phyloP scores from a whole-genome alignment of 2,329 filamentous ascomycete species.

The Diplodia scrobiculata region DNA sequence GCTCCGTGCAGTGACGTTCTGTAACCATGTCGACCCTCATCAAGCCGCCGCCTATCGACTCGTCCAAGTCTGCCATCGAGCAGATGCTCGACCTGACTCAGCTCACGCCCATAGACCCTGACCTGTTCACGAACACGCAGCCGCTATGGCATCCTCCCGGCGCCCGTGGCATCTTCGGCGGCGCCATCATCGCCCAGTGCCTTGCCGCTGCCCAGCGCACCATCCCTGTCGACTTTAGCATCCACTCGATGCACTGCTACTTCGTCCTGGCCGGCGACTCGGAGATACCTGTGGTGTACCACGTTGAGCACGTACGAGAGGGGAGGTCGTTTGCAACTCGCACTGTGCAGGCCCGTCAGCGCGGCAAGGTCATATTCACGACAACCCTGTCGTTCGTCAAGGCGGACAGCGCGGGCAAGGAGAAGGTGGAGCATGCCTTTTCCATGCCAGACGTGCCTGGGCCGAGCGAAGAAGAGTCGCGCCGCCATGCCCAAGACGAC shows the following conservation, averaged over 20 bases:
- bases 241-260: slow-evolving; percentile 99
- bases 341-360: slow-evolving; percentile 92
- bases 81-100: slow-evolving; percentile 86
- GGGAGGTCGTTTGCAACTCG: slow-evolving; percentile 87
- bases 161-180: slow-evolving; percentile 90
- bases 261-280: slow-evolving; percentile 89
- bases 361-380: slow-evolving; percentile 88
- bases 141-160: slow-evolving; percentile 89
- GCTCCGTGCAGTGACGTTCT: background rate
- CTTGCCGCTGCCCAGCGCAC: slow-evolving; percentile 86
- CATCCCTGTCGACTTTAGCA: slow-evolving; percentile 74
- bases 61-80: slow-evolving; percentile 77
- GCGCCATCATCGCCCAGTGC: slow-evolving; percentile 88
- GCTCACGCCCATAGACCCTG: slow-evolving; percentile 72
- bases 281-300: slow-evolving; percentile 85
- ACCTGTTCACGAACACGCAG: slow-evolving; percentile 93
- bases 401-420: slow-evolving; percentile 60
- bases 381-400: slow-evolving; percentile 87
- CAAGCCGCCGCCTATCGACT: slow-evolving; percentile 71
- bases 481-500: slow-evolving; percentile 37
- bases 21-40: slow-evolving; percentile 63
- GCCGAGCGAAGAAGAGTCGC: slow-evolving; percentile 46
- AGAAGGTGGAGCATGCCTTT: slow-evolving; percentile 66
- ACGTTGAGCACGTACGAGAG: slow-evolving; percentile 88
- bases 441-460: slow-evolving; percentile 54